These are phyloP conservation scores for Jimgerdemannia lactiflua DNA, from an alignment of 192 early-diverging fungal species.

Conservation along the genomic window DNA sequence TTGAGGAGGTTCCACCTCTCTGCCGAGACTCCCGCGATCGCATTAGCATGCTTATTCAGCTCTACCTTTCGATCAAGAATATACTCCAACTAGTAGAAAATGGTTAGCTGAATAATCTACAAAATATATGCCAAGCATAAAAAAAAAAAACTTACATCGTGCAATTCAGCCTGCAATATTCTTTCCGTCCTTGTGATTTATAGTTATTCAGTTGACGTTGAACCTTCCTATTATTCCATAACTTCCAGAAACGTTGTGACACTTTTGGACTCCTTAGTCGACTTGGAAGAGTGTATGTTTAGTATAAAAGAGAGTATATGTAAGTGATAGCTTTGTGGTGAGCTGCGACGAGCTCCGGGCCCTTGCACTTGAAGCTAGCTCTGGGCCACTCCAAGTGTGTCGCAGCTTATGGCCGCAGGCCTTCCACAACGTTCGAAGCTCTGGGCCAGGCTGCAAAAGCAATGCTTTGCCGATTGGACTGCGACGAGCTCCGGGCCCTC, in stretches of 20 bases:
- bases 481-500: not conserved
- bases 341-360: not conserved
- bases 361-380: not conserved
- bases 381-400: not conserved
- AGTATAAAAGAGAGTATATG: not conserved
- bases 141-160: not conserved
- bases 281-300: not conserved
- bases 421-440: not conserved
- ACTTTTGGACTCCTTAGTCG: not conserved
- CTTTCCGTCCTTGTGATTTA: not conserved
- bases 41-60: not conserved
- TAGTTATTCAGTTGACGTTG: not conserved
- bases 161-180: not conserved
- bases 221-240: not conserved
- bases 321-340: not conserved
- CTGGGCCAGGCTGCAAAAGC: not conserved
- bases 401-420: not conserved
- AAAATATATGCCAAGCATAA: not conserved
- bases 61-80: not conserved
- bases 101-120: too few relatives aligned
- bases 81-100: not conserved
- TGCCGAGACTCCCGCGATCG: not conserved
- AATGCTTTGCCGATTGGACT: not conserved
- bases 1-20: not conserved
- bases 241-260: not conserved